Conservation (phyloP, 1,139 yeast genomes). For the Blastobotrys buckinghamii region DNA sequence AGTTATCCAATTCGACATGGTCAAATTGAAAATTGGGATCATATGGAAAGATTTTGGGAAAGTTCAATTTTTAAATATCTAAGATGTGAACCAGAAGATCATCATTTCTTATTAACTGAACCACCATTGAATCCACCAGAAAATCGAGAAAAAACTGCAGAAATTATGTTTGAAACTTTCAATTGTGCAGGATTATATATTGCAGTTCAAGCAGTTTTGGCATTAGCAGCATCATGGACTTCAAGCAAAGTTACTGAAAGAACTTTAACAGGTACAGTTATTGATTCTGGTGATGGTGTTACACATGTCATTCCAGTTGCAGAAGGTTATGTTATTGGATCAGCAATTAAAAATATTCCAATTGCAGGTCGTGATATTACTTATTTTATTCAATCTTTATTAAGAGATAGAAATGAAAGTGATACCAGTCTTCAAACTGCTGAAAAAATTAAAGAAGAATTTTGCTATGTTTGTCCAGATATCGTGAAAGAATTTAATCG, state of each 20-base stretch:
- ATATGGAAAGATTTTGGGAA: slow-evolving; percentile 99
- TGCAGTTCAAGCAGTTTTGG: slow-evolving; percentile 98
- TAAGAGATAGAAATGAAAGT: slow-evolving; percentile 94
- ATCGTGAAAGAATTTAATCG: slow-evolving; percentile 93
- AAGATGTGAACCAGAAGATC: slow-evolving; percentile 98
- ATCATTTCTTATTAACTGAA: slow-evolving; percentile 88
- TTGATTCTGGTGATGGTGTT: slow-evolving; percentile 96
- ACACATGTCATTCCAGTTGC: slow-evolving; percentile 99
- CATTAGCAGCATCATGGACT: slow-evolving; percentile 99
- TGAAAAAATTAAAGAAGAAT: slow-evolving; percentile 91
- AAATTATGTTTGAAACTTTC: slow-evolving; percentile 96
- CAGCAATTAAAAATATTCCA: slow-evolving; percentile 95
- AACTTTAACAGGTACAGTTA: slow-evolving; percentile 95
- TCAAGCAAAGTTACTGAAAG: slow-evolving; percentile 92
- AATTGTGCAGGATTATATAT: slow-evolving; percentile 97
- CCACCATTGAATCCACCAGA: slow-evolving; percentile 97
- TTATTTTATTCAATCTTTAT: slow-evolving; percentile 80
- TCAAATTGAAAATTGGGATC: slow-evolving; percentile 98
- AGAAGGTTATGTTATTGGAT: slow-evolving; percentile 96
- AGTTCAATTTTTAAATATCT: slow-evolving; percentile 91
- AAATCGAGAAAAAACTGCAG: slow-evolving; percentile 92
- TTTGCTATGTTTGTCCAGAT: slow-evolving; percentile 96
- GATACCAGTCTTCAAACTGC: slow-evolving; percentile 95
- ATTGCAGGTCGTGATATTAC: slow-evolving; percentile 98
- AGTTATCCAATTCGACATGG: slow-evolving; percentile 96